Conservation (phyloP, 2,329 filamentous ascomycete genomes). For the Dactylella cylindrospora region DNA sequence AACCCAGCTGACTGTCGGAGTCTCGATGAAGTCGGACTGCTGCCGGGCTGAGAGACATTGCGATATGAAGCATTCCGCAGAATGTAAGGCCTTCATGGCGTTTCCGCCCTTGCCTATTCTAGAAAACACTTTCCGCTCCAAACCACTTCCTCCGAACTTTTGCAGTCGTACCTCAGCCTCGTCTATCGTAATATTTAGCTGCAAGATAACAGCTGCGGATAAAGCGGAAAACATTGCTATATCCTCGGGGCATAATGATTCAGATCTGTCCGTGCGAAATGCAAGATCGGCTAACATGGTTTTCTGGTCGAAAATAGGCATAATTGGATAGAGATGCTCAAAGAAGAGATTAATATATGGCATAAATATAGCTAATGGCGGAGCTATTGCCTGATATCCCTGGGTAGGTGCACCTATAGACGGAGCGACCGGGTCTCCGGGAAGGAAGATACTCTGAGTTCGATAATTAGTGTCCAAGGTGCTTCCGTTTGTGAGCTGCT, state of each 20-base stretch:
- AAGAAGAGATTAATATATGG: constrained; percentile 65
- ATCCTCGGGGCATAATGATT: not conserved
- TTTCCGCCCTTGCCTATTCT: too few relatives aligned
- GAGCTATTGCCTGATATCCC: too few relatives aligned
- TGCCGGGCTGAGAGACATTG: not conserved
- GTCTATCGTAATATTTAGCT: not conserved
- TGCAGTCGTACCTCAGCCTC: too few relatives aligned
- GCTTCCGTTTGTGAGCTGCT: too few relatives aligned
- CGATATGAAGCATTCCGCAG: not conserved
- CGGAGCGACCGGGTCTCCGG: too few relatives aligned
- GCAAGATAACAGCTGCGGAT: not conserved
- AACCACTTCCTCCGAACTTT: too few relatives aligned
- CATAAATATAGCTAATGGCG: too few relatives aligned
- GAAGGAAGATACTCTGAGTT: too few relatives aligned
- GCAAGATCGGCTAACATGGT: constrained; percentile 53
- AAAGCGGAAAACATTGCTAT: not conserved
- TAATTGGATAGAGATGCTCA: constrained; percentile 64
- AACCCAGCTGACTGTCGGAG: not conserved
- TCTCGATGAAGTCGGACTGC: not conserved
- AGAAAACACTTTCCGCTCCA: too few relatives aligned
- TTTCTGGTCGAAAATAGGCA: constrained; percentile 64
- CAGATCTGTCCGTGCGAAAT: not conserved
- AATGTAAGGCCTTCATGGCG: too few relatives aligned
- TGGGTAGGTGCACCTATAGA: too few relatives aligned
- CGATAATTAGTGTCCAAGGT: too few relatives aligned